phyloP scores from a whole-genome alignment of 306 rosid species.

The Vicia faba region DNA sequence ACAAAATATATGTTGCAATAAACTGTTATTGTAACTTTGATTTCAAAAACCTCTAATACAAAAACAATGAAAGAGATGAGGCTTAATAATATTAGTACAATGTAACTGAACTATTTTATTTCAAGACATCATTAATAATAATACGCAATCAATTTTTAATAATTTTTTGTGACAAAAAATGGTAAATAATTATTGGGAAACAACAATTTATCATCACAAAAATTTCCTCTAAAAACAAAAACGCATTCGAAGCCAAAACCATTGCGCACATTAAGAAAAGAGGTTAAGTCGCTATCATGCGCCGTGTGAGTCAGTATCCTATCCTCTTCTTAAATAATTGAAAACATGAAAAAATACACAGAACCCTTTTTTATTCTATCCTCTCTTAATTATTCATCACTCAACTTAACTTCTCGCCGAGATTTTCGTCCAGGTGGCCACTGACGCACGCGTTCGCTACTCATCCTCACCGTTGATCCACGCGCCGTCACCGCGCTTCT shows the following conservation, averaged over 20 bases:
- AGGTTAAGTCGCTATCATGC: slow-evolving; percentile 58
- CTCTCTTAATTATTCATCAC: slow-evolving; percentile 19
- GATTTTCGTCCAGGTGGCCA: slow-evolving; percentile 32
- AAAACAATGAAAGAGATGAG: too few relatives aligned
- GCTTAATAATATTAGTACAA: too few relatives aligned
- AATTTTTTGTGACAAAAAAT: too few relatives aligned
- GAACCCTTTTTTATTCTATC: slow-evolving; percentile 7
- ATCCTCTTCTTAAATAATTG: slow-evolving; percentile 62
- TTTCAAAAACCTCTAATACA: too few relatives aligned
- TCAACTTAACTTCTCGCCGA: slow-evolving; percentile 55
- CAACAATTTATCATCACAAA: too few relatives aligned
- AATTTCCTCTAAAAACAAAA: too few relatives aligned
- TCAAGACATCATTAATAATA: too few relatives aligned
- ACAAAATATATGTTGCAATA: too few relatives aligned
- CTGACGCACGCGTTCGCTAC: slow-evolving; percentile 34
- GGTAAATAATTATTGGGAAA: too few relatives aligned
- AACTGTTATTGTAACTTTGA: too few relatives aligned
- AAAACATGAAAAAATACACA: slow-evolving; percentile 21
- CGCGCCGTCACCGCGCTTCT: slow-evolving; percentile 39
- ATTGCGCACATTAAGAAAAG: slow-evolving; percentile 27
- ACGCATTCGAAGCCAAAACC: neutral
- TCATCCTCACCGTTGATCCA: slow-evolving; percentile 38
- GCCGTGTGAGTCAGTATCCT: slow-evolving; percentile 50
- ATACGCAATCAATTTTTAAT: too few relatives aligned
- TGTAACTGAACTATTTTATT: too few relatives aligned